Evolutionary conservation across 2,329 filamentous ascomycete species (phyloP), one percentile per base, ranked within the genome.

Genomic region (Colletotrichum brevisporum): DNA sequence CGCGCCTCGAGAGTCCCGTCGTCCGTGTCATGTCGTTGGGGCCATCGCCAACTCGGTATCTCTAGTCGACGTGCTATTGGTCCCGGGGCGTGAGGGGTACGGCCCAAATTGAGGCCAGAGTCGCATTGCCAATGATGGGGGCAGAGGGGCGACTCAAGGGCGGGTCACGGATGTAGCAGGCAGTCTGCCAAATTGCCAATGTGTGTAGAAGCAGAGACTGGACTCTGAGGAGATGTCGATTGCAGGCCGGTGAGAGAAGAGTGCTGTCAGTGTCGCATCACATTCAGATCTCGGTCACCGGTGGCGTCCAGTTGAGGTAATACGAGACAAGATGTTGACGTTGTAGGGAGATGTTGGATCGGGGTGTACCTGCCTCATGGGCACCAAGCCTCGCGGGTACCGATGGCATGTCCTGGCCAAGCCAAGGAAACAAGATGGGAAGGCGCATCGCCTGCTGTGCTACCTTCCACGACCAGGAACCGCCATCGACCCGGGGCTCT

Each of bases 21-120:
- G 31, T 36, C 53, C 39, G 39, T 58, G 66, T 69, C 66, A 69
- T 69, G 54, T 53, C 65, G 53, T 65, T 55, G 61, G 61, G 50
- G 54, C 59, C 21, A 39, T 41, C 18, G 61, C 54, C 54, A 65
- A 50, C 66, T 31, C 24, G 54, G 54, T 59, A 69, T 65, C 66
- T 64, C 60, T 31, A 21, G 15, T 69, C 61, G 54, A 39, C 24
- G 21, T 27, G 61, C 61, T 41, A 69, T 69, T 69, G 66, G 66
- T 31, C 6, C 39, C 48, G 48, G 27, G 18, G 62, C 45, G 43
- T 65, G 66, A 65, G 66, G 66, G 66, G 66, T 69, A 68, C 39
- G 36, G 24, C 39, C 51, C n/a, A 12, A 15, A 31, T 65, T 59
- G 54, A 65, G 66, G 66, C 54, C 54, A 59, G 50, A 59, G 61